phyloP scores from a whole-genome alignment of 129 eudicot species.

The Chrysanthemum lavandulifolium region DNA sequence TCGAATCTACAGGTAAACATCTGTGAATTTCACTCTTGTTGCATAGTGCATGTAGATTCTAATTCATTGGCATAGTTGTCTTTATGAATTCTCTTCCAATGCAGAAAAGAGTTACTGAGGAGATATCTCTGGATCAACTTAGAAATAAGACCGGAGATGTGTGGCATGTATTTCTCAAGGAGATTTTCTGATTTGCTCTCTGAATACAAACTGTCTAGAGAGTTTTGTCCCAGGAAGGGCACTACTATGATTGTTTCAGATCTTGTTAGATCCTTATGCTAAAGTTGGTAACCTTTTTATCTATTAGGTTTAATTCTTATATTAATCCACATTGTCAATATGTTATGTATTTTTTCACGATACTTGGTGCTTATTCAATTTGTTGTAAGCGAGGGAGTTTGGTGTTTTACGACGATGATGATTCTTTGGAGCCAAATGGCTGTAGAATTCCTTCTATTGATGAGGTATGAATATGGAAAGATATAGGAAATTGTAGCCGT shows the following conservation, averaged over 20 bases:
- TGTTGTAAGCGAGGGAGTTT: constrained; percentile 81
- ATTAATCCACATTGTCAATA: neutral
- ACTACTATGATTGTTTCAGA: constrained; percentile 72
- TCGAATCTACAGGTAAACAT: no score
- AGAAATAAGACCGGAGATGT: constrained; percentile 93
- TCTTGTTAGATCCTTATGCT: constrained; percentile 89
- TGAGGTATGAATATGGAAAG: constrained; percentile 48
- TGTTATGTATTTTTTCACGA: neutral
- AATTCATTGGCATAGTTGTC: constrained; percentile 10
- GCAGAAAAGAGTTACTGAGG: constrained; percentile 83
- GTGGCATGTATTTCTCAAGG: constrained; percentile 89
- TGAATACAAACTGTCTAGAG: constrained; percentile 73
- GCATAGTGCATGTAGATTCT: neutral
- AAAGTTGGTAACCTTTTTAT: constrained; percentile 58
- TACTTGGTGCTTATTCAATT: constrained; percentile 49
- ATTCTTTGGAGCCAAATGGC: constrained; percentile 98
- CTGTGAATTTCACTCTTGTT: neutral
- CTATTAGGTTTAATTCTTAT: constrained; percentile 11
- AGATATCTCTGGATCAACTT: constrained; percentile 68
- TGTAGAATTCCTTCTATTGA: constrained; percentile 58
- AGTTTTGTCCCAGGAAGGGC: constrained; percentile 80
- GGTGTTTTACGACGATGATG: constrained; percentile 79
- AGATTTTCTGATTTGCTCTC: constrained; percentile 70
- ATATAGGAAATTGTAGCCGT: constrained; percentile 2
- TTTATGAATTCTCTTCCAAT: constrained; percentile 22